Conservation (phyloP, 148 eudicot genomes). For the Vaccinium myrtillus region DNA sequence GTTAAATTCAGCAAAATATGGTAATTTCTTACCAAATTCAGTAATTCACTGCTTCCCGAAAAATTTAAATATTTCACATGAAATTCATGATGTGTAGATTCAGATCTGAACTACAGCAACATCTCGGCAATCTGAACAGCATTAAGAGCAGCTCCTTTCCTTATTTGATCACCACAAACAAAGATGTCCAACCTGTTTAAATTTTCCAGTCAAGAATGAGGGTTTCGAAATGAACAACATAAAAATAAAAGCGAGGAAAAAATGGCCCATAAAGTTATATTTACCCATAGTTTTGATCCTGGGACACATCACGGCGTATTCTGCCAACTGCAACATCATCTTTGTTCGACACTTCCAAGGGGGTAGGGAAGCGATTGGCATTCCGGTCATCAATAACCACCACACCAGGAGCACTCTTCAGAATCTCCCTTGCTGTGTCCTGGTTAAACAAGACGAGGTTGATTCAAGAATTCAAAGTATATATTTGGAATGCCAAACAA, state of each 20-base stretch:
- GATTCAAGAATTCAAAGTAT: background rate
- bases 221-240: background rate
- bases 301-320: slow-evolving; percentile 88
- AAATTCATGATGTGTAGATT: background rate
- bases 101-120: slow-evolving; percentile 49
- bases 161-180: slow-evolving; percentile 98
- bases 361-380: slow-evolving; percentile 84
- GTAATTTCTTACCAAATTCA: background rate
- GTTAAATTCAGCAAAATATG: no score
- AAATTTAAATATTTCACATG: background rate
- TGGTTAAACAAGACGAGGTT: slow-evolving; percentile 15
- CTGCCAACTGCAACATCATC: slow-evolving; percentile 96
- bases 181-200: slow-evolving; percentile 80
- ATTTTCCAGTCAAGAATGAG: slow-evolving; percentile 4
- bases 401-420: slow-evolving; percentile 77
- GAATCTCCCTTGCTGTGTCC: slow-evolving; percentile 79
- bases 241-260: background rate
- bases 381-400: slow-evolving; percentile 86
- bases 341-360: slow-evolving; percentile 86
- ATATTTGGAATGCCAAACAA: background rate
- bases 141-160: slow-evolving; percentile 94
- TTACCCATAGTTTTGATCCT: slow-evolving; percentile 81
- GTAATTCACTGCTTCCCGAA: background rate
- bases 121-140: slow-evolving; percentile 97
- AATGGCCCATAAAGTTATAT: background rate